Conservation (phyloP, 768 basidiomycete genomes). For the Leccinellum luteum region DNA sequence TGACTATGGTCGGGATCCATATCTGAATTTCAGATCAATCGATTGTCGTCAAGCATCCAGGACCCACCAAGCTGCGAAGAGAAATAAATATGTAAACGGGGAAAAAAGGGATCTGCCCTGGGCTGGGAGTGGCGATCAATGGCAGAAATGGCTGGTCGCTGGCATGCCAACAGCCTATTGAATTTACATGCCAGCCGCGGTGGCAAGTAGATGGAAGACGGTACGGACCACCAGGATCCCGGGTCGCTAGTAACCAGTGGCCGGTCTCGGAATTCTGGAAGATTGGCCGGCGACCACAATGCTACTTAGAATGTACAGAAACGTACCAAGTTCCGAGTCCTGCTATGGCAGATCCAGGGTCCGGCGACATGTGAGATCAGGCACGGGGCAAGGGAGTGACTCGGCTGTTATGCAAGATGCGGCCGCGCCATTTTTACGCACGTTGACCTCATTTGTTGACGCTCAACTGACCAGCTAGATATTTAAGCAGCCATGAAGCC, state of each 20-base stretch:
- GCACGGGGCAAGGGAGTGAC: conserved; percentile 4
- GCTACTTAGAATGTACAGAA: not conserved
- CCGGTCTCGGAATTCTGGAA: not conserved
- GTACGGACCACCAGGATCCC: not conserved
- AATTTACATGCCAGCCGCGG: not conserved
- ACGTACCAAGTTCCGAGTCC: not conserved
- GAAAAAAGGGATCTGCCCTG: not conserved
- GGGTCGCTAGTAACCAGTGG: not conserved
- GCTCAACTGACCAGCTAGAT: not conserved
- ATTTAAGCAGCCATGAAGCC: conserved; percentile 11
- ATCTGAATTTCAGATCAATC: not conserved
- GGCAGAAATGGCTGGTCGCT: not conserved
- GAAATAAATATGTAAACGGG: too few relatives aligned
- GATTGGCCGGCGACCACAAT: not conserved
- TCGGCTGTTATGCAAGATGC: not conserved
- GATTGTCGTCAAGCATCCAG: not conserved
- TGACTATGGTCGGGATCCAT: not conserved
- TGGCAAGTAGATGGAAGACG: not conserved
- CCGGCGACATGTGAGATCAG: conserved; percentile 1
- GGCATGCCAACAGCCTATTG: not conserved
- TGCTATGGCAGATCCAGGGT: not conserved
- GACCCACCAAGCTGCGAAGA: not conserved
- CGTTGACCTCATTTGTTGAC: conserved; percentile 10
- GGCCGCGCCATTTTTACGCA: conserved; percentile 12
- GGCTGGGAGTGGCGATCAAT: not conserved